A percentile compares a stretch with the other conserved stretches of the same genome.
Evolutionary conservation across 75 land plant genomes (phyloP).

Genomic region (Isoetes taiwanensis): DNA sequence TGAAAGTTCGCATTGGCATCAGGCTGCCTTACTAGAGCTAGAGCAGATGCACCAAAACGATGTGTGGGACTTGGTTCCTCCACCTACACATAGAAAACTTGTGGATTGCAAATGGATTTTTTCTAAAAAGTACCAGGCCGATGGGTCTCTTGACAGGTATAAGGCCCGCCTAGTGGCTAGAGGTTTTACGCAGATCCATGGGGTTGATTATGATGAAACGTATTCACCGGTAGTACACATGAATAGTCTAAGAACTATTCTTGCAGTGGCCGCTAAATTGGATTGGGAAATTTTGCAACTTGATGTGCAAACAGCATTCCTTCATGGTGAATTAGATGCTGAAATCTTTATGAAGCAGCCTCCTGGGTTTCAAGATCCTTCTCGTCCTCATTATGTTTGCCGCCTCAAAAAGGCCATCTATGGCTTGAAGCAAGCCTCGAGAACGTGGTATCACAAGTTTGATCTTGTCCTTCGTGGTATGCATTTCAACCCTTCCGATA

Average conservation of each 20-base stretch:
- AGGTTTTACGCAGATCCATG: constrained; percentile 2
- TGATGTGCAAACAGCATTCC: constrained; percentile 6
- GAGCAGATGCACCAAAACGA: background rate
- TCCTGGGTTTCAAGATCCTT: too few species aligned
- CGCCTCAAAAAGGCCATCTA: too few species aligned
- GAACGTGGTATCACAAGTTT: too few species aligned
- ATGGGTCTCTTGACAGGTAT: background rate
- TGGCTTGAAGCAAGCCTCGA: too few species aligned
- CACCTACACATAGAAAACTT: background rate
- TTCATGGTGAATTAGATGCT: background rate
- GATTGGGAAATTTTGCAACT: background rate
- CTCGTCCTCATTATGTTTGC: too few species aligned
- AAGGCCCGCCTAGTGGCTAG: background rate
- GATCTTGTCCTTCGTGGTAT: too few species aligned
- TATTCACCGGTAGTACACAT: constrained; percentile 7
- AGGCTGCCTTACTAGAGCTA: background rate
- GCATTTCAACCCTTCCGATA: too few species aligned
- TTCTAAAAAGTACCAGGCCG: background rate
- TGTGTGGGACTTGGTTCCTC: background rate
- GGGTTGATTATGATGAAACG: background rate
- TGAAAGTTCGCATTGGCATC: background rate
- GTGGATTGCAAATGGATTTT: constrained; percentile 1
- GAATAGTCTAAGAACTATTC: background rate
- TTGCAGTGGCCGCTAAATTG: background rate
- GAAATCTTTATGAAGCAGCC: constrained; percentile 1